Percentiles rank a stretch among this genome's conserved stretches.
Conservation (phyloP, 352 stramenopile species). For the Globisporangium solare region DNA sequence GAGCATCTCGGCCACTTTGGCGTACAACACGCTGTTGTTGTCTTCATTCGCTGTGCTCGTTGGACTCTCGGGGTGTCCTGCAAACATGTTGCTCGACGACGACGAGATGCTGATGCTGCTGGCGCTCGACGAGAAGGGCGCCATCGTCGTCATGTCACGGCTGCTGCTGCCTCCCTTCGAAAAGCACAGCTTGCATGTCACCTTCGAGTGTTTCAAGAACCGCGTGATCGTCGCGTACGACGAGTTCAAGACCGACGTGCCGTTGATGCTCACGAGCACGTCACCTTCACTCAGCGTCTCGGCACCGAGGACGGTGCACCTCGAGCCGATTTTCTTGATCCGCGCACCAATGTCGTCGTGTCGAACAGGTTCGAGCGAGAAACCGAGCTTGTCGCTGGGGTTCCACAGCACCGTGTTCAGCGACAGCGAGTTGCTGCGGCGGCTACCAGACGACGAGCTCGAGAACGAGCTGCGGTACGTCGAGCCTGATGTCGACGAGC, state of each 20-base stretch:
- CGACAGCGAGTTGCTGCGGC: slow-evolving; percentile 12
- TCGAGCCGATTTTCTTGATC: slow-evolving; percentile 63
- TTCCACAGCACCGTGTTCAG: slow-evolving; percentile 69
- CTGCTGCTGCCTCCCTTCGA: slow-evolving; percentile 15
- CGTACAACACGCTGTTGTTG: slow-evolving; percentile 37
- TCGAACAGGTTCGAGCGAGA: slow-evolving; percentile 44
- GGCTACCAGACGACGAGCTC: slow-evolving; percentile 39
- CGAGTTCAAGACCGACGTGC: slow-evolving; percentile 43
- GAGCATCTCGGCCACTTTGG: slow-evolving; percentile 66
- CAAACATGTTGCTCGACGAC: slow-evolving; percentile 7
- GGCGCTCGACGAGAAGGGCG: too few relatives aligned
- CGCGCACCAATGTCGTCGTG: slow-evolving; percentile 49
- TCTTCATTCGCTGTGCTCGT: slow-evolving; percentile 18
- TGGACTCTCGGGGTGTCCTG: neutral
- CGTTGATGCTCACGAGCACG: slow-evolving; percentile 76
- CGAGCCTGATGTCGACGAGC: slow-evolving; percentile 38
- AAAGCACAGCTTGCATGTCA: slow-evolving; percentile 73
- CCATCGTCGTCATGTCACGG: too few relatives aligned
- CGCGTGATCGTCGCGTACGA: slow-evolving; percentile 64
- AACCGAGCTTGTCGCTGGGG: slow-evolving; percentile 65
- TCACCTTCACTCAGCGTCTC: slow-evolving; percentile 53
- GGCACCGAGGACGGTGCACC: slow-evolving; percentile 66
- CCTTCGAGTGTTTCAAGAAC: slow-evolving; percentile 77
- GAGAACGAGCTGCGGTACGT: slow-evolving; percentile 79
- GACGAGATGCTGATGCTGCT: neutral